Base-by-base conservation (phyloP, 352 stramenopile species). In the Peronospora destructor region DNA sequence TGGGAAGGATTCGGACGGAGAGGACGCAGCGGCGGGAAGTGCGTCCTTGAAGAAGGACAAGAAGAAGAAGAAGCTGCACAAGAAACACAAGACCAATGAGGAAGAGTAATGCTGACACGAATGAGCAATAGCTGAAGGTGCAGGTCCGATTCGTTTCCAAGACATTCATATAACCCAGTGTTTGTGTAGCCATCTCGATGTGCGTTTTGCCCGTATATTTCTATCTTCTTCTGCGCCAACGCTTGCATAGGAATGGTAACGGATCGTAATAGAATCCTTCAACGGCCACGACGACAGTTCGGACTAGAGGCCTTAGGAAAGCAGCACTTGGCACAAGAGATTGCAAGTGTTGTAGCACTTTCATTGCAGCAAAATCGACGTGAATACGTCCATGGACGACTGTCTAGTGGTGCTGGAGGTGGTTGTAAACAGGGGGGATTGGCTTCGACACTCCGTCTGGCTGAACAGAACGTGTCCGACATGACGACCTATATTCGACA, bases 1-100 rank as follows among this genome's bases (percentile, higher is more conserved):
- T 53, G 81, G 82, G 14, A 74, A 84, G 30, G 80, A 91, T 14
- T 79, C 84, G 32, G 78, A 95, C n/a, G 72, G 75, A 9, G 61
- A 58, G 12, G 56, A 57, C 1, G 60, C 11, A 4, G 83, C 87
- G 7, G 82, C 85, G 12, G 78, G 78, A 6, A 44, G 30, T n/a
- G 64, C 56, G 0, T 66, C 53, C 2, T 70, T 69, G 6, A 81
- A 76, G 32, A 79, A 82, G 33, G 76, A 76, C 11, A 83, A 75
- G 40, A 79, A 83, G 32, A 77, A 73, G 59, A 82, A 82, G 54
- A 84, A 84, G 56, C 83, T 80, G 55, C 64, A 82, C 43, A 87
- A 83, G 51, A 84, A 80, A 48, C 56, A 50, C 35, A 80, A 78
- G 47, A 46, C 47, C 21, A 56, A 26, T 17, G 48, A 49, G 29